phyloP scores from a whole-genome alignment of 2,329 filamentous ascomycete species.

The Aspergillus arachidicola region DNA sequence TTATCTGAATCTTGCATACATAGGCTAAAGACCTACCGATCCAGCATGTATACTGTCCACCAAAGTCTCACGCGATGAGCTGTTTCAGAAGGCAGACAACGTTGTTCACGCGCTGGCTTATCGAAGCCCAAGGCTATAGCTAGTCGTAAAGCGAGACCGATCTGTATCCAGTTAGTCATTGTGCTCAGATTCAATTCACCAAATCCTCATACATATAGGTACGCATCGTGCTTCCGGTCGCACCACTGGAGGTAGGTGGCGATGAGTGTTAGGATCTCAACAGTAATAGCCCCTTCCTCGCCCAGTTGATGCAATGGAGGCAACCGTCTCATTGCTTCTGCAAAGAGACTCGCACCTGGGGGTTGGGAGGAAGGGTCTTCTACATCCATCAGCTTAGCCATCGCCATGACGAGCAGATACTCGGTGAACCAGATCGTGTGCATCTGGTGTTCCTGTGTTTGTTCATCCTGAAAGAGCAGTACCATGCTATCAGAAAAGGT shows the following conservation, averaged over 20 bases:
- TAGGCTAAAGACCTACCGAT: slow-evolving; percentile 14
- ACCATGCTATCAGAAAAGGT: slow-evolving; percentile 23
- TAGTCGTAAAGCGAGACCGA: slow-evolving; percentile 22
- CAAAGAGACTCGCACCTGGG: slow-evolving; percentile 21
- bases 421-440: slow-evolving; percentile 23
- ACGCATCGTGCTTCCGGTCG: slow-evolving; percentile 25
- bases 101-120: slow-evolving; percentile 14
- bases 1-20: background rate
- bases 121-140: slow-evolving; percentile 25
- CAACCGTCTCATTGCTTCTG: slow-evolving; percentile 21
- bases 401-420: slow-evolving; percentile 28
- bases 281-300: slow-evolving; percentile 18
- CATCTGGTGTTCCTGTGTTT: slow-evolving; percentile 15
- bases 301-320: slow-evolving; percentile 20
- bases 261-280: slow-evolving; percentile 23
- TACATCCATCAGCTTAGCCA: slow-evolving; percentile 27
- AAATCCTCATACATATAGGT: slow-evolving; percentile 17
- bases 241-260: slow-evolving; percentile 26
- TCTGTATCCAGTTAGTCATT: slow-evolving; percentile 7
- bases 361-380: slow-evolving; percentile 19
- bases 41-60: slow-evolving; percentile 30
- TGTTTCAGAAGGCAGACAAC: slow-evolving; percentile 23
- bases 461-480: slow-evolving; percentile 19
- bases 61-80: slow-evolving; percentile 25
- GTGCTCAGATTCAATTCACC: background rate